Evolutionary conservation across 768 basidiomycete genomes (phyloP).

Genomic region (Psilocybe azurescens): DNA sequence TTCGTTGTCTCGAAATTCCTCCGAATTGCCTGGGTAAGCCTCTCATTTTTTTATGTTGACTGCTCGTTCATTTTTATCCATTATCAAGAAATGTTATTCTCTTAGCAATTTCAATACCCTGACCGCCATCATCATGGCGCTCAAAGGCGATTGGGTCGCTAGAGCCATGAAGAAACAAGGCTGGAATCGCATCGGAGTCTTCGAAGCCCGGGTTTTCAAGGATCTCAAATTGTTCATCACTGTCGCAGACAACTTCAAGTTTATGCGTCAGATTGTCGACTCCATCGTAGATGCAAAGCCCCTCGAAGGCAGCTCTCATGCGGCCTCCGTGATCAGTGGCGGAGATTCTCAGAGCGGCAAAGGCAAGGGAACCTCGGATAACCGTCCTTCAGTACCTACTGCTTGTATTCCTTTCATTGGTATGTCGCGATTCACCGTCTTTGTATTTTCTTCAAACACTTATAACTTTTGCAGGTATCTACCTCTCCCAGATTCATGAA

Average conservation of each 20-base stretch:
- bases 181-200: constrained; percentile 69
- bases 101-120: constrained; percentile 81
- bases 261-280: constrained; percentile 69
- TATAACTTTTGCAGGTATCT: constrained; percentile 57
- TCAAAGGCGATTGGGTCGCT: constrained; percentile 72
- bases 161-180: constrained; percentile 65
- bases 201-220: constrained; percentile 75
- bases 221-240: constrained; percentile 74
- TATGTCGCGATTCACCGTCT: constrained; percentile 27
- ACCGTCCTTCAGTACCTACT: constrained; percentile 45
- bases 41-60: constrained; percentile 14
- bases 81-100: constrained; percentile 74
- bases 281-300: constrained; percentile 72
- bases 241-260: constrained; percentile 71
- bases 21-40: constrained; percentile 80
- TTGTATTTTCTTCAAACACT: constrained; percentile 4
- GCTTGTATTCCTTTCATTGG: constrained; percentile 87
- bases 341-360: constrained; percentile 44
- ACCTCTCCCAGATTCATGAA: constrained; percentile 72
- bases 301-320: constrained; percentile 55
- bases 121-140: constrained; percentile 79
- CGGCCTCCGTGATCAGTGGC: constrained; percentile 56
- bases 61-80: not conserved
- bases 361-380: constrained; percentile 42
- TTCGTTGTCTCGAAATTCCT: constrained; percentile 79